These are phyloP conservation scores for Pluteus cervinus DNA, from an alignment of 768 basidiomycete genomes.

Conservation along the genomic window DNA sequence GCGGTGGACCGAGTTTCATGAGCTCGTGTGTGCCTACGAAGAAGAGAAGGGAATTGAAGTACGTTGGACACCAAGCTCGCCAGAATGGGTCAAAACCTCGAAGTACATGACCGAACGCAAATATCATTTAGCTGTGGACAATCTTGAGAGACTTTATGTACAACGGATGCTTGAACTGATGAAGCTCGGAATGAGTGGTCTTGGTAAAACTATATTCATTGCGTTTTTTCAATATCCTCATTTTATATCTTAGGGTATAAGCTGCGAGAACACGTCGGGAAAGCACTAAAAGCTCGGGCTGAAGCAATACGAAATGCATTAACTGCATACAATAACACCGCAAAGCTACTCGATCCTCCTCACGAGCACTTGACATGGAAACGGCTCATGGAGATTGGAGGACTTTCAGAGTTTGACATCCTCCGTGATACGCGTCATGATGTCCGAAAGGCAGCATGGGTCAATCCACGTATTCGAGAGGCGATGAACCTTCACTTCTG, in stretches of 20 bases:
- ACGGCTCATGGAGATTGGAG: conserved; percentile 11
- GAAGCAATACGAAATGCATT: conserved; percentile 26
- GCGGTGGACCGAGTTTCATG: no score
- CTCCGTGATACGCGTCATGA: conserved; percentile 23
- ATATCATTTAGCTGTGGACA: conserved; percentile 20
- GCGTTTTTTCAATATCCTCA: conserved; percentile 1
- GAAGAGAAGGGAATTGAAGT: no score
- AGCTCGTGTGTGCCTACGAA: no score
- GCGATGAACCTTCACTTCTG: conserved; percentile 21
- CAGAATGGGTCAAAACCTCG: conserved; percentile 4
- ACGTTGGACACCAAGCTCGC: no score
- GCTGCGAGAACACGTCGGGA: conserved; percentile 24
- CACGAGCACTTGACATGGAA: conserved; percentile 14
- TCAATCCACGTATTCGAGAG: conserved; percentile 13
- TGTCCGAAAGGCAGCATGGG: conserved; percentile 22
- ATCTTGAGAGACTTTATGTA: conserved; percentile 25
- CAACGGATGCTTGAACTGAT: conserved; percentile 31
- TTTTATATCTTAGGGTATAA: conserved; percentile 23
- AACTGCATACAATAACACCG: conserved; percentile 23
- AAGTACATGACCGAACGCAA: conserved; percentile 4
- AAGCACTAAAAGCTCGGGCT: conserved; percentile 22
- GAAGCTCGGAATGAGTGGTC: conserved; percentile 27
- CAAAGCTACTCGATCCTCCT: conserved; percentile 12
- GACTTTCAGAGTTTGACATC: conserved; percentile 25
- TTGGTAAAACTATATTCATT: conserved; percentile 17